Base-by-base conservation (phyloP, 1,284 basidiomycete genomes). In the Pulchroboletus neoregius region DNA sequence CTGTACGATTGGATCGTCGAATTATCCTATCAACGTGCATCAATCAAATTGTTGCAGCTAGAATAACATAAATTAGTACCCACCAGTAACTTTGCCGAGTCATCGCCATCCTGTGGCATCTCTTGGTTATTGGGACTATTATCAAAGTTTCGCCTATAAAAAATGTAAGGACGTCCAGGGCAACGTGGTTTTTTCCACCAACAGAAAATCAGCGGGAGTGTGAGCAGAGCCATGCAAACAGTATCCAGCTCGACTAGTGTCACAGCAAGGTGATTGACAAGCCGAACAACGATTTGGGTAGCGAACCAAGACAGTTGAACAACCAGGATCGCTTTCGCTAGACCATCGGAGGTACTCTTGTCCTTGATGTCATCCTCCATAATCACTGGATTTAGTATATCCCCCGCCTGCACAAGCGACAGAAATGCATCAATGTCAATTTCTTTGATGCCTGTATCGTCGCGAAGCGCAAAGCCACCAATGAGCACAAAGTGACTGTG, bases 161-260 rank as follows among this genome's bases (percentile, higher is more conserved):
- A 33, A 16, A 39, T 20, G n/a, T 33, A 31, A 12, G 46, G 46
- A 18, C 24, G 20, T 6, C 5, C 16, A 15, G 15, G 13, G 9
- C 57, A 56, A 13, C 57, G 51, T 3, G 68, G 69, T 43, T 71
- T 71, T n/a, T 64, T 8, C 67, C 65, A 68, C 68, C 68, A 71
- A 11, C 66, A 47, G 12, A 44, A 36, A 39, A 65, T 68, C 23
- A 59, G 58, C 1, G 61, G 31, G 4, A 47, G 37, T 28, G 58
- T 68, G 22, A 70, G 46, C 0, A 49, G 27, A 1, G 63, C 62
- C 43, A 64, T 65, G 2, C 58, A 65, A 20, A 65, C 28, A 0
- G 68, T 68, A 6, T 58, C 45, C 2, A 70, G 44, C 46, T 71
- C 68, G 10, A 70, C 49, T 34, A 66, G 51, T 0, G 63, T 65